Evolutionary conservation across 192 early-diverging fungal genomes (phyloP).

Genomic region (Linnemannia elongata): DNA sequence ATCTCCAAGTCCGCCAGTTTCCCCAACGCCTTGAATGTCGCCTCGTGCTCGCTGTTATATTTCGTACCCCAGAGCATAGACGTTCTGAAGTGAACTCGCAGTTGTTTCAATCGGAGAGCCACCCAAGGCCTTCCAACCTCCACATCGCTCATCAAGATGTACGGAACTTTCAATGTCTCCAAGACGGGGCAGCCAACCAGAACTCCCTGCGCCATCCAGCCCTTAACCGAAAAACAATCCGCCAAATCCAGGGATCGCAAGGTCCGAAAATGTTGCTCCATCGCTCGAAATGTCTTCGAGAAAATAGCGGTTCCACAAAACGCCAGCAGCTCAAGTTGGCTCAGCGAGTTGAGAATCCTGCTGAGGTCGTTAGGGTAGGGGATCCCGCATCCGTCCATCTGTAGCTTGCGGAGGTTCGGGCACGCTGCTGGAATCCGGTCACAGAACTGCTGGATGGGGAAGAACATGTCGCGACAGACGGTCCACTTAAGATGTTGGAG

Average conservation of each 20-base stretch:
- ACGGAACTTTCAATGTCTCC: not conserved
- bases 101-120: slow-evolving; percentile 7
- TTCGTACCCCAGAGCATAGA: not conserved
- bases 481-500: slow-evolving; percentile 38
- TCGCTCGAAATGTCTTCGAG: not conserved
- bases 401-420: slow-evolving; percentile 20
- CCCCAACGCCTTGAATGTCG: slow-evolving; percentile 12
- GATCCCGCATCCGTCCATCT: slow-evolving; percentile 32
- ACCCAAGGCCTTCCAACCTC: slow-evolving; percentile 26
- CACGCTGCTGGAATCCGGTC: slow-evolving; percentile 28
- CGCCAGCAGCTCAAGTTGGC: not conserved
- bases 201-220: slow-evolving; percentile 37
- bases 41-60: slow-evolving; percentile 1
- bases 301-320: slow-evolving; percentile 31
- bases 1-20: slow-evolving; percentile 16
- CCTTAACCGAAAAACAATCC: slow-evolving; percentile 25
- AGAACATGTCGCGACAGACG: not conserved
- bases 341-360: slow-evolving; percentile 18
- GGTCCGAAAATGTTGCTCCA: slow-evolving; percentile 27
- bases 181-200: slow-evolving; percentile 27
- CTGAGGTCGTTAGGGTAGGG: slow-evolving; percentile 18
- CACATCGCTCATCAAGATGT: slow-evolving; percentile 26
- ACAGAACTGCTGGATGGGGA: slow-evolving; percentile 41
- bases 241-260: slow-evolving; percentile 20
- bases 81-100: slow-evolving; percentile 21